Conservation (phyloP, 129 eudicot genomes). For the Artemisia argyi region DNA sequence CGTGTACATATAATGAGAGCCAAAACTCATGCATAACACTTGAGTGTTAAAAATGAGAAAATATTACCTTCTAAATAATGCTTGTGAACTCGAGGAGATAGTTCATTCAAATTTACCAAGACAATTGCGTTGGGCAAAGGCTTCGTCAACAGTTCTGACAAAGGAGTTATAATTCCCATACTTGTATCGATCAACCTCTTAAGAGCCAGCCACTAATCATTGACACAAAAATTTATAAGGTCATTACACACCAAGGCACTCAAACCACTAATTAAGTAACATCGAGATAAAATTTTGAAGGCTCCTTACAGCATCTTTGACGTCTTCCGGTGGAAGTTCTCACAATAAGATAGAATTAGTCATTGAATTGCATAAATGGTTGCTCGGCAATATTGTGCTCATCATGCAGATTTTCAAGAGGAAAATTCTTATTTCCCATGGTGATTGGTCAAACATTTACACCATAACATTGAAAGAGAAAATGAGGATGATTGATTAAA, state of each 20-base stretch:
- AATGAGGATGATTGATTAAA: no score
- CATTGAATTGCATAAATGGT: no score
- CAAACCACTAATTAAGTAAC: not conserved
- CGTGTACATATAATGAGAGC: slow-evolving; percentile 21
- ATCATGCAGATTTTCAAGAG: no score
- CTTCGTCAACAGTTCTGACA: slow-evolving; percentile 84
- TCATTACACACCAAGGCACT: not conserved
- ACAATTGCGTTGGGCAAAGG: slow-evolving; percentile 89
- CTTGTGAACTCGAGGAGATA: slow-evolving; percentile 78
- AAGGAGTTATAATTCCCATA: slow-evolving; percentile 93
- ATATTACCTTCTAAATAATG: slow-evolving; percentile 82
- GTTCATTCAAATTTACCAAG: no score
- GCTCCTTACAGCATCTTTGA: slow-evolving; percentile 74
- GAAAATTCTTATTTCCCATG: no score
- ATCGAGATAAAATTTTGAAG: slow-evolving; percentile 2
- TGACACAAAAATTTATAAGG: not conserved
- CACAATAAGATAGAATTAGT: no score
- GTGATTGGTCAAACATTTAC: no score
- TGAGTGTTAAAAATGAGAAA: slow-evolving; percentile 2
- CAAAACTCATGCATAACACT: not conserved
- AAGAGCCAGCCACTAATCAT: slow-evolving; percentile 80
- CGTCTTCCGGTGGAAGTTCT: slow-evolving; percentile 87
- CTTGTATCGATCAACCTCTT: slow-evolving; percentile 87
- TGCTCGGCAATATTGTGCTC: no score
- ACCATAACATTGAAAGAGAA: no score